phyloP scores from a whole-genome alignment of 2,329 filamentous ascomycete species.

The Sarocladium strictum region DNA sequence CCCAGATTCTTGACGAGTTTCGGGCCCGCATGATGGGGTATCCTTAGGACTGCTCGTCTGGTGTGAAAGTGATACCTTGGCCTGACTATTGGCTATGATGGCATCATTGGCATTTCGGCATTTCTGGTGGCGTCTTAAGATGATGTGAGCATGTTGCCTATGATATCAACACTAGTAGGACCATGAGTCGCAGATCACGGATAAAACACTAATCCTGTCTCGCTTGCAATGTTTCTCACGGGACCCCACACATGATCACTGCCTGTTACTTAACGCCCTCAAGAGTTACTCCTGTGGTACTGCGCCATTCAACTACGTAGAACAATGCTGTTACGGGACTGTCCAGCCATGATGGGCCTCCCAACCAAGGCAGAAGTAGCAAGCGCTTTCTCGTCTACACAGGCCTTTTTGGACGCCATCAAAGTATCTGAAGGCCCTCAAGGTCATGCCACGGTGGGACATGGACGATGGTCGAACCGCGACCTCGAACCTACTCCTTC shows the following conservation, averaged over 20 bases:
- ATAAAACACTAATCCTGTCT: background rate
- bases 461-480: conserved; percentile 23
- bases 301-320: too few species aligned
- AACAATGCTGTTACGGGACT: too few species aligned
- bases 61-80: background rate
- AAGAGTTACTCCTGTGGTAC: too few species aligned
- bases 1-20: background rate
- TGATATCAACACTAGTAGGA: background rate
- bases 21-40: background rate
- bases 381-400: conserved; percentile 19
- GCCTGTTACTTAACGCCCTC: too few species aligned
- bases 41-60: background rate
- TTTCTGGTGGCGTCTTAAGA: background rate
- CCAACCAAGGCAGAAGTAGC: conserved; percentile 11
- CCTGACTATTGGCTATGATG: background rate
- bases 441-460: conserved; percentile 16
- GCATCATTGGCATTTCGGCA: background rate
- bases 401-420: conserved; percentile 18
- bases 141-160: background rate
- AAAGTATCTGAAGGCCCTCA: conserved; percentile 15
- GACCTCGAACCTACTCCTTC: conserved; percentile 23
- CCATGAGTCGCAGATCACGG: background rate
- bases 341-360: conserved; percentile 1
- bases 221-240: too few species aligned
- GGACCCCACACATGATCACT: too few species aligned